phyloP scores from a whole-genome alignment of 2,329 filamentous ascomycete genomes.

The Periconia macrospinosa region DNA sequence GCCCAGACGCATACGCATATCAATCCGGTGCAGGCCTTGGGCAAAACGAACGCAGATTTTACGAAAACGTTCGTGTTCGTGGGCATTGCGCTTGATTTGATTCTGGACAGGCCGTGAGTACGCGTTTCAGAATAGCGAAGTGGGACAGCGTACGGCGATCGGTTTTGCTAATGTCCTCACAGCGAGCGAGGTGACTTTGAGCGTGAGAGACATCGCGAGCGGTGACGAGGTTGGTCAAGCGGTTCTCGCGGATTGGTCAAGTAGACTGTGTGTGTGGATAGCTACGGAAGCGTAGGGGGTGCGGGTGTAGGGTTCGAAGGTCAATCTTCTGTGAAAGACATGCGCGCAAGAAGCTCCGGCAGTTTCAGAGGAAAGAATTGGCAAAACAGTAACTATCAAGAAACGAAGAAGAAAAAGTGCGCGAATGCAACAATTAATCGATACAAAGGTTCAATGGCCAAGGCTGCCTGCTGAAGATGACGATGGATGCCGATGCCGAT shows the following conservation, averaged over 20 bases:
- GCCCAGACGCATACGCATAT: slow-evolving; percentile 69
- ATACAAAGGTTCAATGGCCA: neutral
- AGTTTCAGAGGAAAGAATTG: neutral
- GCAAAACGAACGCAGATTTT: slow-evolving; percentile 63
- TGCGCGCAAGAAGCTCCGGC: too few species aligned
- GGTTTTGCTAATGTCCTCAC: slow-evolving; percentile 70
- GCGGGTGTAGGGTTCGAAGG: too few species aligned
- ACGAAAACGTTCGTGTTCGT: slow-evolving; percentile 69
- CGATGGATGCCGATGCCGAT: neutral
- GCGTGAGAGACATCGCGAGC: slow-evolving; percentile 61
- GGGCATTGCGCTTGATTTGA: slow-evolving; percentile 67
- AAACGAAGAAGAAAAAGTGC: neutral
- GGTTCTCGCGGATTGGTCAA: neutral
- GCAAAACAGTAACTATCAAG: neutral
- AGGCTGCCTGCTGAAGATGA: neutral
- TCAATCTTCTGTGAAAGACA: too few species aligned
- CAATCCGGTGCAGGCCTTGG: slow-evolving; percentile 65
- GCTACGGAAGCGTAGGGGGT: too few species aligned
- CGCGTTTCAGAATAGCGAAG: neutral
- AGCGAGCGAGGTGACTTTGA: slow-evolving; percentile 67
- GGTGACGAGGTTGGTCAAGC: too few species aligned
- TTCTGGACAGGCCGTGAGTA: slow-evolving; percentile 50
- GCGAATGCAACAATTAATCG: neutral
- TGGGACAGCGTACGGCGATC: slow-evolving; percentile 58
- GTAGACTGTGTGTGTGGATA: too few species aligned